These are phyloP conservation scores for Barnettozyma wickerhamii DNA, from an alignment of 805 yeast genomes.

Conservation along the genomic window DNA sequence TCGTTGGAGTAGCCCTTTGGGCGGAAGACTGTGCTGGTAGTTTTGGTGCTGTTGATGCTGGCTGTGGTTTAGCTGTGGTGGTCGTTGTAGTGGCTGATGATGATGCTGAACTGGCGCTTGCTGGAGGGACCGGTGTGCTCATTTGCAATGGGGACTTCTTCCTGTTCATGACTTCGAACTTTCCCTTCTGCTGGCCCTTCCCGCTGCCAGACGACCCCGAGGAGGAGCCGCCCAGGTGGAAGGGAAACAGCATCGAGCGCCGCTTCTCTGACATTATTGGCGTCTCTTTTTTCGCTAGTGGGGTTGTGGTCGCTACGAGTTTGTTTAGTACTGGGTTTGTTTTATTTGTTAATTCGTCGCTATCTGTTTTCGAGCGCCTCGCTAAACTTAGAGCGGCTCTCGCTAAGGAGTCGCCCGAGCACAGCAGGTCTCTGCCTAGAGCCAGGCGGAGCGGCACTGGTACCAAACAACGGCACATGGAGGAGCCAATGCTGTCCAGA, in stretches of 20 bases:
- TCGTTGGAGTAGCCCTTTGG: not conserved
- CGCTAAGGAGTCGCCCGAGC: conserved; percentile 11
- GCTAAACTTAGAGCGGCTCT: conserved; percentile 7
- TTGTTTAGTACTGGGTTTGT: no score
- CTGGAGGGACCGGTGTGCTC: not conserved
- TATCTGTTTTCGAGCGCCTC: not conserved
- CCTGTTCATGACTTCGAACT: conserved; percentile 25
- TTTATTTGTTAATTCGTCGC: no score
- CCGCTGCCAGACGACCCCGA: conserved; percentile 1
- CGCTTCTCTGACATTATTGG: conserved; percentile 16
- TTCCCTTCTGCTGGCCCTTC: conserved; percentile 10
- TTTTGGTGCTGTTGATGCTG: not conserved
- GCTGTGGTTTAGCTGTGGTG: not conserved
- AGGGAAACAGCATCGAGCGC: conserved; percentile 23
- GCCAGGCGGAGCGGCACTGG: not conserved
- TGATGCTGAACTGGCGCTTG: no score
- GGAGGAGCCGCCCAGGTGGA: conserved; percentile 9
- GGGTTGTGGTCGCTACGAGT: no score
- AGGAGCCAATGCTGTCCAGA: not conserved
- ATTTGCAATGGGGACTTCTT: conserved; percentile 20
- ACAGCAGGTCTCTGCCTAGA: not conserved
- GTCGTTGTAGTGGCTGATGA: not conserved
- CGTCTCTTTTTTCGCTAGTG: not conserved
- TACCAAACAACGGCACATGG: not conserved
- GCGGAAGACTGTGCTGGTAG: not conserved